Evolutionary conservation across 2,329 filamentous ascomycete species (phyloP).

Genomic region (Rhinocladiella mackenziei): DNA sequence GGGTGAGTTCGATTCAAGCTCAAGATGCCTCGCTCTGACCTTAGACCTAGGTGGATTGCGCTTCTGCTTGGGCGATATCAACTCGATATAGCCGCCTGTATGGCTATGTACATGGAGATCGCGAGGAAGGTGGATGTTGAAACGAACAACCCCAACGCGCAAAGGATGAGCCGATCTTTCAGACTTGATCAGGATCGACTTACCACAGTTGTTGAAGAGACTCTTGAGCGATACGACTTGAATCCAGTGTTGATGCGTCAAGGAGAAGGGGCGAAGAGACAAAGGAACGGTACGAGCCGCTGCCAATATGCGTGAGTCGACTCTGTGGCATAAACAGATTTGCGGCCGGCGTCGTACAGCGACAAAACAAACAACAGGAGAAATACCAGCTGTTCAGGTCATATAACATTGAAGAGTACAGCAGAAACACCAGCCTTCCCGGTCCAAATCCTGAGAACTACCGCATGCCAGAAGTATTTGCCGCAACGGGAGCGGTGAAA

Average conservation of each 20-base stretch:
- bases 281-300: neutral
- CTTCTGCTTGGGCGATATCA: constrained; percentile 22
- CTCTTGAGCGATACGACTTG: constrained; percentile 12
- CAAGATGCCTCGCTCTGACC: neutral
- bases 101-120: constrained; percentile 22
- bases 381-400: constrained; percentile 15
- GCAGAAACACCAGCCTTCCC: neutral
- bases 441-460: constrained; percentile 7
- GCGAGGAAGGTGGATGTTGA: constrained; percentile 10
- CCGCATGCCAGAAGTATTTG: constrained; percentile 10
- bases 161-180: constrained; percentile 6
- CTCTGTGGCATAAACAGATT: constrained; percentile 4
- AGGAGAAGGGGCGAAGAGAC: neutral
- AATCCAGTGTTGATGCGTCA: constrained; percentile 5
- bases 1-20: constrained; percentile 8
- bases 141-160: neutral
- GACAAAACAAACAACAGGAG: neutral
- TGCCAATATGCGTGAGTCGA: constrained; percentile 14
- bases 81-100: constrained; percentile 21
- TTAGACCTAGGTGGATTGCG: constrained; percentile 17
- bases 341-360: constrained; percentile 12
- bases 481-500: constrained; percentile 12
- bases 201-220: constrained; percentile 7
- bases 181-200: constrained; percentile 17
- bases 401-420: constrained; percentile 4